phyloP scores from a whole-genome alignment of 2,329 filamentous ascomycete species.

The Tolypocladium amazonense region DNA sequence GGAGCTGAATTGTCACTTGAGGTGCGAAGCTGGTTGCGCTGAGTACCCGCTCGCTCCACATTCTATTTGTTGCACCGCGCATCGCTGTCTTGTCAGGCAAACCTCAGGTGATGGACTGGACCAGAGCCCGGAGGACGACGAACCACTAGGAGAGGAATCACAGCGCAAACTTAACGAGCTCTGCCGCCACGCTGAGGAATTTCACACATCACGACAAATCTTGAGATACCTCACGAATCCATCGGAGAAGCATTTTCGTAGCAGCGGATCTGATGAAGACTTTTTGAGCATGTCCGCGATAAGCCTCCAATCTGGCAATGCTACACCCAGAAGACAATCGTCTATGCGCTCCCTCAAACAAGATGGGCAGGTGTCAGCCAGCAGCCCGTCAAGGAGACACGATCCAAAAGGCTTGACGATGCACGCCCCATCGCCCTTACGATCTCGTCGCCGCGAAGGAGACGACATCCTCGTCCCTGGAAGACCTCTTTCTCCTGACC shows the following conservation, averaged over 20 bases:
- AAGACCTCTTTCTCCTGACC: neutral
- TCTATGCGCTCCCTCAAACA: neutral
- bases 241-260: neutral
- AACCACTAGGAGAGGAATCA: conserved; percentile 9
- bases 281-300: neutral
- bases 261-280: conserved; percentile 4
- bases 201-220: conserved; percentile 22
- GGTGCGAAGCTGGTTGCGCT: conserved; percentile 16
- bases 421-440: neutral
- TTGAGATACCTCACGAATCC: conserved; percentile 20
- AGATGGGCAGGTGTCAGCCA: neutral
- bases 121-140: neutral
- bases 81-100: conserved; percentile 4
- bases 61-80: conserved; percentile 18
- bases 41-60: conserved; percentile 15
- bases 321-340: neutral
- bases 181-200: conserved; percentile 21
- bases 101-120: neutral
- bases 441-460: neutral
- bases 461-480: neutral
- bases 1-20: conserved; percentile 15
- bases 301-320: neutral
- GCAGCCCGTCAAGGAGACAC: neutral
- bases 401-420: neutral
- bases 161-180: conserved; percentile 15